Conservation (phyloP, 257 asterid genomes). For the Cruciata laevipes region DNA sequence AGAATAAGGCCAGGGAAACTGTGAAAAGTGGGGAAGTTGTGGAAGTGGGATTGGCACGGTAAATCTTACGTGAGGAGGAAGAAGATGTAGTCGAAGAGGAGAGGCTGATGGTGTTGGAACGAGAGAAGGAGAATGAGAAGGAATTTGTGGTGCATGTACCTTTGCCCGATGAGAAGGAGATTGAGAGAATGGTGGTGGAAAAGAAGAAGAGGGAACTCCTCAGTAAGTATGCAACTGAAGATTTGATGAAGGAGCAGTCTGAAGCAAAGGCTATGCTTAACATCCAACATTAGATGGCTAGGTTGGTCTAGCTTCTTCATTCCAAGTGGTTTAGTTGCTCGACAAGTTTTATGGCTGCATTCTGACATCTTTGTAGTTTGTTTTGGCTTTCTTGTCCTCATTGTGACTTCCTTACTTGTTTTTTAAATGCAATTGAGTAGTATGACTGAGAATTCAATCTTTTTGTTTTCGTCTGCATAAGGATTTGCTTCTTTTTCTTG, state of each 20-base stretch:
- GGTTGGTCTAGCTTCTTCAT: neutral
- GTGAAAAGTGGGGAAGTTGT: constrained; percentile 93
- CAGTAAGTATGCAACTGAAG: constrained; percentile 69
- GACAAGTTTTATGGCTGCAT: neutral
- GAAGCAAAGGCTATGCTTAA: constrained; percentile 85
- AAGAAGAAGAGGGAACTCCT: constrained; percentile 84
- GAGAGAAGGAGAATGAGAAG: constrained; percentile 53
- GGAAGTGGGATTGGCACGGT: constrained; percentile 65
- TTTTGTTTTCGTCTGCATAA: neutral
- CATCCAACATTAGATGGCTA: constrained; percentile 47
- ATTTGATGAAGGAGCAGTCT: constrained; percentile 59
- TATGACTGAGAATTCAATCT: neutral
- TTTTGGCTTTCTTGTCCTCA: neutral
- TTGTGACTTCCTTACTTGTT: neutral
- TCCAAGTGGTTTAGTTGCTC: neutral
- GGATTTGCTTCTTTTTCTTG: neutral
- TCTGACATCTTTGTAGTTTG: neutral
- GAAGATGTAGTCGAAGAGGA: constrained; percentile 93
- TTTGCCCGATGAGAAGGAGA: constrained; percentile 85
- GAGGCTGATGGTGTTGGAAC: constrained; percentile 63
- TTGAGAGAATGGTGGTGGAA: constrained; percentile 76
- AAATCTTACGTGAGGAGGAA: constrained; percentile 78
- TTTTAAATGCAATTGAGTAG: neutral
- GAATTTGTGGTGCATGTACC: constrained; percentile 91
- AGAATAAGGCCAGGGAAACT: constrained; percentile 78